phyloP scores from a whole-genome alignment of 305 asterid species.

The Fraxinus sp. region DNA sequence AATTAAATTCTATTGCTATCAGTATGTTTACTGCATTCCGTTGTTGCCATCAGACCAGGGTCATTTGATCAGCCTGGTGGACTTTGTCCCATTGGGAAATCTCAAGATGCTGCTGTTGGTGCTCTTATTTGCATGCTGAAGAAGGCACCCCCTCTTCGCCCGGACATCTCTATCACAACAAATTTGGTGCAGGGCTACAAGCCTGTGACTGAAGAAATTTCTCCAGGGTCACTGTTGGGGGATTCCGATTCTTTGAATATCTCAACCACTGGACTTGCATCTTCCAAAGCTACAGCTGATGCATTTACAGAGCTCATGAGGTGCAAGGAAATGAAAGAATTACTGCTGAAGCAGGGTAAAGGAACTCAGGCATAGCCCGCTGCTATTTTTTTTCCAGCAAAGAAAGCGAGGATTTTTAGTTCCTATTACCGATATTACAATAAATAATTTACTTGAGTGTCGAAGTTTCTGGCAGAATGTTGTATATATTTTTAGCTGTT shows the following conservation, averaged over 20 bases:
- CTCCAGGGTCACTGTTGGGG: slow-evolving; percentile 21
- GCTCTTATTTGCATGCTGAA: slow-evolving; percentile 68
- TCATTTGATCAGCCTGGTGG: slow-evolving; percentile 48
- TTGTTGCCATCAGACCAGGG: slow-evolving; percentile 42
- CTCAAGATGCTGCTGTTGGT: slow-evolving; percentile 72
- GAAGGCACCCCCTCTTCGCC: slow-evolving; percentile 71
- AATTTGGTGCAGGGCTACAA: slow-evolving; percentile 33
- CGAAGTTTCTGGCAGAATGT: neutral
- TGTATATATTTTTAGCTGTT: neutral
- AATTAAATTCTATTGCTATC: neutral
- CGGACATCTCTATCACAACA: slow-evolving; percentile 31
- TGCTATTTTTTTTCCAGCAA: neutral
- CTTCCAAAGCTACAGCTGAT: slow-evolving; percentile 58
- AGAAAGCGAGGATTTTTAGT: neutral
- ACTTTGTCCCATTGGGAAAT: slow-evolving; percentile 30
- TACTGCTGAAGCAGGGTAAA: slow-evolving; percentile 43
- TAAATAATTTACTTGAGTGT: neutral
- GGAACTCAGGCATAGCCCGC: slow-evolving; percentile 24
- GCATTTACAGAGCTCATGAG: slow-evolving; percentile 65
- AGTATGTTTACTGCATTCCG: slow-evolving; percentile 12
- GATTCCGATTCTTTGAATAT: slow-evolving; percentile 24
- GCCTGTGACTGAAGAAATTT: slow-evolving; percentile 24
- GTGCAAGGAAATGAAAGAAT: slow-evolving; percentile 47
- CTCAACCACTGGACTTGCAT: slow-evolving; percentile 36
- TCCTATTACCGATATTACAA: neutral